These are phyloP conservation scores for Diplosphaera chodatii DNA, from an alignment of 139 green algal genomes.

Conservation along the genomic window DNA sequence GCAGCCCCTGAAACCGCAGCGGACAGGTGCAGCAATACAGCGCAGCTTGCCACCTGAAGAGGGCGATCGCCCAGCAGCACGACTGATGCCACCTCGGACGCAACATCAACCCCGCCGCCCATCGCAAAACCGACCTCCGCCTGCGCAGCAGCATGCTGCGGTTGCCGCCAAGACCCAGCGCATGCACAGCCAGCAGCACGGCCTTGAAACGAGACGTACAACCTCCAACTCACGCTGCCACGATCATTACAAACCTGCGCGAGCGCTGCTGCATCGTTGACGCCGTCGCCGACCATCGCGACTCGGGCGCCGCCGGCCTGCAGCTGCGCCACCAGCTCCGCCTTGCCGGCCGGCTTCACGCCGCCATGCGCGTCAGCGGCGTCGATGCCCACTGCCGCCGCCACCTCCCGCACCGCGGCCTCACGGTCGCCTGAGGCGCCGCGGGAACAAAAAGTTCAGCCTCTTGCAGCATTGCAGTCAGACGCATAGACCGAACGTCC, in stretches of 20 bases:
- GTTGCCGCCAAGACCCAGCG: too few species aligned
- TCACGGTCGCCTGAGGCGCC: constrained; percentile 41
- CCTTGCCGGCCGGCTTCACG: constrained; percentile 62
- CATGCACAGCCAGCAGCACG: too few species aligned
- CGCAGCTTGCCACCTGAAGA: constrained; percentile 40
- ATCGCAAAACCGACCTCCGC: constrained; percentile 87
- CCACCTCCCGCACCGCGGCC: constrained; percentile 47
- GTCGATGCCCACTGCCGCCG: constrained; percentile 53
- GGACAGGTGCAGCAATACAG: neutral
- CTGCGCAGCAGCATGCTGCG: constrained; percentile 4
- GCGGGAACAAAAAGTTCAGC: neutral
- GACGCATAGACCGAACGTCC: too few species aligned
- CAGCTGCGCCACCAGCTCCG: constrained; percentile 51
- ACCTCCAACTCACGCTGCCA: too few species aligned
- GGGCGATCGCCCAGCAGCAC: constrained; percentile 76
- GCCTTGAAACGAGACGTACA: too few species aligned
- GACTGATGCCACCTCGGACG: constrained; percentile 61
- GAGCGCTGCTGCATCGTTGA: constrained; percentile 86
- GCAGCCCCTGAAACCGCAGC: too few species aligned
- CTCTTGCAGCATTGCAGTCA: too few species aligned
- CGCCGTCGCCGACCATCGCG: constrained; percentile 83
- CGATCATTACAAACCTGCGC: constrained; percentile 46
- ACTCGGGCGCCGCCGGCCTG: constrained; percentile 44
- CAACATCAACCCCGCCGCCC: constrained; percentile 54
- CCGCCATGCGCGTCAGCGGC: constrained; percentile 46